Evolutionary conservation across 2,329 filamentous ascomycete genomes (phyloP), one percentile per base, ranked within the genome.

Genomic region (Colletotrichum truncatum): DNA sequence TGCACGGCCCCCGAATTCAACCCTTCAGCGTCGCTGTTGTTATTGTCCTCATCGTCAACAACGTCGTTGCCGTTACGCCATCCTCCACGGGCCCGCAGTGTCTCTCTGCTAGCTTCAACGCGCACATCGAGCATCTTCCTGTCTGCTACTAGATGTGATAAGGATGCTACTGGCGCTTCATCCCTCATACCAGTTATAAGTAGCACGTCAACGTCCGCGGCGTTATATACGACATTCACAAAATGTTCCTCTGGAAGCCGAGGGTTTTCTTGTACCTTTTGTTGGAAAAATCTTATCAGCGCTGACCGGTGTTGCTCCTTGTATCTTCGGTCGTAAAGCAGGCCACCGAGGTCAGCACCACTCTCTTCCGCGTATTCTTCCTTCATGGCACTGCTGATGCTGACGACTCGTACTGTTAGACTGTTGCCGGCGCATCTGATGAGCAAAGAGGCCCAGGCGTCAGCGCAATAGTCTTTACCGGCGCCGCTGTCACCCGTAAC

Each of bases 121-220:
- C 72, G 77, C 66, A 90, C 75, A 32, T 90, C 88, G 48, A 90
- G 32, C 16, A 91, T 62, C 67, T 77, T 84, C 64, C 77, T 83
- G 2, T 80, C 73, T 51, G 86, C 81, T 10, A 88, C 83, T 23
- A 89, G 70, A 76, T 85, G 82, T n/a, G 84, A 84, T 0, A 88
- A 82, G 11, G 67, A 41, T 66, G 84, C 76, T 10, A 89, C 79
- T 0, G 88, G 88, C 5, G 86, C 83, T 49, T 85, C 76, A 51
- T 91, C 88, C 78, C 87, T 84, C 84, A 90, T 85, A 0, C 87
- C 88, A 0, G 87, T 90, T 68, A 91, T 84, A 0, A 91, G 62
- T 43, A 91, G 74, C 49, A 89, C 85, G 60, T 89, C 84, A 2
- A 80, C 76, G 72, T 80, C 79, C 52, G 10, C 67, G 6, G 79